Conservation (phyloP, 305 asterid species). For the Plantago lanceolata region DNA sequence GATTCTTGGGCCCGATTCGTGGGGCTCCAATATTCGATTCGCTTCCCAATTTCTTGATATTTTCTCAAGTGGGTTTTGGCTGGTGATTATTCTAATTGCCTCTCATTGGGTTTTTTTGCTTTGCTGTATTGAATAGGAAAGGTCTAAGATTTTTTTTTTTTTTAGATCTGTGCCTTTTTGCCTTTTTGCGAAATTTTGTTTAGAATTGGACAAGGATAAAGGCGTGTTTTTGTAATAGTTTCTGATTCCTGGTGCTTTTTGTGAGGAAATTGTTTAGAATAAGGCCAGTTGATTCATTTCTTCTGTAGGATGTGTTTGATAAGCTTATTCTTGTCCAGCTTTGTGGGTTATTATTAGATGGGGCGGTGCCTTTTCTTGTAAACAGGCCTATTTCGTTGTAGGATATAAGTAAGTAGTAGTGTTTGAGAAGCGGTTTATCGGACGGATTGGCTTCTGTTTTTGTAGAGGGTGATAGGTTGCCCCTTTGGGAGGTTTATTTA, state of each 20-base stretch:
- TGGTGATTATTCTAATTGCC: constrained; percentile 25
- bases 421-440: constrained; percentile 2
- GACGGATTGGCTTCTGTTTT: constrained; percentile 13
- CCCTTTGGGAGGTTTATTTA: constrained; percentile 21
- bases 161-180: not conserved
- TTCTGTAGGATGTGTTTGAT: constrained; percentile 25
- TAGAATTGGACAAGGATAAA: constrained; percentile 19
- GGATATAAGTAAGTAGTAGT: constrained; percentile 1
- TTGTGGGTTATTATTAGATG: constrained; percentile 3
- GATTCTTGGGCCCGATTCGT: constrained; percentile 16
- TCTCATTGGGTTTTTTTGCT: constrained; percentile 1
- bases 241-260: constrained; percentile 5
- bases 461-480: not conserved
- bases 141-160: too few relatives aligned
- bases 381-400: constrained; percentile 19
- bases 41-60: constrained; percentile 21
- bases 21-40: constrained; percentile 21
- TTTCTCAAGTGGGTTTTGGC: constrained; percentile 17
- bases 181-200: not conserved
- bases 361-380: not conserved
- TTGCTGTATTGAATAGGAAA: constrained; percentile 8
- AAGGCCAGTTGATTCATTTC: constrained; percentile 29
- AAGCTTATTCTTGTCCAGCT: constrained; percentile 24
- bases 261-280: constrained; percentile 21
- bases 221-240: constrained; percentile 15